These are phyloP conservation scores for Lathyrus sativus DNA, from an alignment of 306 rosid species.

Conservation along the genomic window DNA sequence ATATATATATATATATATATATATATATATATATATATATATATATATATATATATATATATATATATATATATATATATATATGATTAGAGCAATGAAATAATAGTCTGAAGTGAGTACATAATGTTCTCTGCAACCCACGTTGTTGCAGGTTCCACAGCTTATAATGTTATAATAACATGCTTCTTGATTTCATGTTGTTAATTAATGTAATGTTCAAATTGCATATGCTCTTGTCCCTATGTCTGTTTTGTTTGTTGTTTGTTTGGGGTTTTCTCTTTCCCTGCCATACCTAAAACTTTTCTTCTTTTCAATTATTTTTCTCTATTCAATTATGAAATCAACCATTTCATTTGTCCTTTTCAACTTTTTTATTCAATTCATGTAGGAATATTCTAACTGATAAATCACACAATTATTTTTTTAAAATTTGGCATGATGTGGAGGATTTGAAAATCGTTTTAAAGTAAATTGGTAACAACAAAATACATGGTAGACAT, in stretches of 20 bases:
- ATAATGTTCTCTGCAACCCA: conserved; percentile 9
- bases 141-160: conserved; percentile 9
- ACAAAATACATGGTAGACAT: no score
- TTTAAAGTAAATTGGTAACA: no score
- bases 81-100: neutral
- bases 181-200: neutral
- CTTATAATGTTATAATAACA: neutral
- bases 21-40: conserved; percentile 2
- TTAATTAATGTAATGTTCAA: no score
- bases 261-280: no score
- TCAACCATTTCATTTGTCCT: neutral
- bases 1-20: neutral
- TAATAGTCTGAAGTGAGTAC: neutral
- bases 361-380: neutral
- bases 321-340: neutral
- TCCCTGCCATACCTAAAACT: neutral
- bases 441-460: no score
- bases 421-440: no score
- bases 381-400: neutral
- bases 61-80: neutral
- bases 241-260: neutral
- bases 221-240: neutral
- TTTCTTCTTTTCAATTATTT: neutral
- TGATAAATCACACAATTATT: no score
- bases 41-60: conserved; percentile 1